Conservation (phyloP, 225 moss, liverwort and hornwort genomes). For the Rhytidiadelphus loreus region DNA sequence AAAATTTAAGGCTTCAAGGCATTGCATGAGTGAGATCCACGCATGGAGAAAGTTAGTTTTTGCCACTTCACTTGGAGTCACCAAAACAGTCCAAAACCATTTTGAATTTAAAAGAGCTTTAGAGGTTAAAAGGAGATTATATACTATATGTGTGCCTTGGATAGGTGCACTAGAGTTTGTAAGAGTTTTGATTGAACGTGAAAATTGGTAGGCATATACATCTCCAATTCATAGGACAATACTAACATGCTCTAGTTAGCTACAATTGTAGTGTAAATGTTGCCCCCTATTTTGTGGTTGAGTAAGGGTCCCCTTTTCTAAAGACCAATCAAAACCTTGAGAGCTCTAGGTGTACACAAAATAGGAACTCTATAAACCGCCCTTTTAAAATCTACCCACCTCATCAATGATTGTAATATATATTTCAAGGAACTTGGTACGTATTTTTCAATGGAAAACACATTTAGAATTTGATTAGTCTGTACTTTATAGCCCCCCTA, state of each 20-base stretch:
- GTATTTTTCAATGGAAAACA: rapidly evolving
- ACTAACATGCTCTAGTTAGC: rapidly evolving
- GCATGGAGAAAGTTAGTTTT: neutral
- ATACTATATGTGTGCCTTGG: rapidly evolving
- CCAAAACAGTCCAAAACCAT: rapidly evolving
- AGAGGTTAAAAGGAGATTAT: rapidly evolving
- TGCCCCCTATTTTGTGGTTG: neutral
- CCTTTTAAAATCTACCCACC: neutral
- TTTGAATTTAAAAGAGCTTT: neutral
- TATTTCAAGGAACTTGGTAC: rapidly evolving
- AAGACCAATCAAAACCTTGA: neutral
- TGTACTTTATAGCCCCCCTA: neutral
- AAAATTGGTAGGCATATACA: neutral
- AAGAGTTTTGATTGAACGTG: neutral
- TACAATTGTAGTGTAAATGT: rapidly evolving
- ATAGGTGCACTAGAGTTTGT: rapidly evolving
- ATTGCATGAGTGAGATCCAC: rapidly evolving
- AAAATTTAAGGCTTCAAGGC: neutral
- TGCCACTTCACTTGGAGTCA: neutral
- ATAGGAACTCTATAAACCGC: rapidly evolving
- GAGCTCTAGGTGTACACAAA: neutral
- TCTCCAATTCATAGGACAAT: neutral
- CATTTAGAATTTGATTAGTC: neutral
- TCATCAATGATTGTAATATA: neutral
- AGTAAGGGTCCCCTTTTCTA: rapidly evolving